phyloP scores from a whole-genome alignment of 139 green algal species.

The Spirogloea muscicola region DNA sequence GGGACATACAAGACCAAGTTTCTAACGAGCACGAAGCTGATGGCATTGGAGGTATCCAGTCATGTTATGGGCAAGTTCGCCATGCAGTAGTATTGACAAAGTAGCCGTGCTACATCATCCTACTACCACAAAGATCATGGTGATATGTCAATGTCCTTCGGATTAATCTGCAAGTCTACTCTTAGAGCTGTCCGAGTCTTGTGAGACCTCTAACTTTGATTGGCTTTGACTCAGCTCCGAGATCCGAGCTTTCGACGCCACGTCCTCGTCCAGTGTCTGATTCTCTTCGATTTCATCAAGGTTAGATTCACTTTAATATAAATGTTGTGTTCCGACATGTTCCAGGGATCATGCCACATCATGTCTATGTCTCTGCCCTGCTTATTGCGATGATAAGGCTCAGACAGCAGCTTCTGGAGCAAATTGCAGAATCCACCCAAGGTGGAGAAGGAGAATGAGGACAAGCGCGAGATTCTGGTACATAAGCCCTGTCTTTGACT shows the following conservation, averaged over 20 bases:
- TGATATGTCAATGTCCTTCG: no score
- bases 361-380: background rate
- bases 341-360: background rate
- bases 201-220: background rate
- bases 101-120: no score
- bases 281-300: conserved; percentile 25
- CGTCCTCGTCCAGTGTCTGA: conserved; percentile 25
- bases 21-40: conserved; percentile 16
- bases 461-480: conserved; percentile 18
- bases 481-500: background rate
- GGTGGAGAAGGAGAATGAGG: conserved; percentile 23
- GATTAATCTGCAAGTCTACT: no score
- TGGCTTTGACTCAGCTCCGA: background rate
- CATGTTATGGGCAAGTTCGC: no score
- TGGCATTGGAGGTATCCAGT: conserved; percentile 7
- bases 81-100: no score
- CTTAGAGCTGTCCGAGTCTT: no score
- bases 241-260: conserved; percentile 9
- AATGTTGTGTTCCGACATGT: background rate
- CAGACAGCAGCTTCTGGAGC: background rate
- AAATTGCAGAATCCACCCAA: conserved; percentile 15
- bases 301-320: background rate
- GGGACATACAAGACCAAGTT: conserved; percentile 26
- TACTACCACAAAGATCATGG: no score
- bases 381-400: background rate